Conservation (phyloP, 768 basidiomycete genomes). For the Boletus fagicola region DNA sequence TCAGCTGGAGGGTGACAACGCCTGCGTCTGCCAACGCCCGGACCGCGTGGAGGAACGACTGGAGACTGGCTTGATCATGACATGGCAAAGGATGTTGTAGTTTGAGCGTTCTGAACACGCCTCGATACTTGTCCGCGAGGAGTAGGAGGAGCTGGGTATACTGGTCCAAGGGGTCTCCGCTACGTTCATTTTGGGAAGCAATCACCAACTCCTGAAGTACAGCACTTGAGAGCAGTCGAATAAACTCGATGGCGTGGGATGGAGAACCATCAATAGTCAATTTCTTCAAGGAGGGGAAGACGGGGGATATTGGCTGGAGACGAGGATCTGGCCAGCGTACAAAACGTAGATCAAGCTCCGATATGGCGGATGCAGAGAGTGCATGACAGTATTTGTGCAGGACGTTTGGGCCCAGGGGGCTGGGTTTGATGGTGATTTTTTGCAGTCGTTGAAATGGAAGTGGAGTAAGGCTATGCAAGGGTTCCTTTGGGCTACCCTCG, state of each 20-base stretch:
- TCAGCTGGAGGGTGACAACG: constrained; percentile 8
- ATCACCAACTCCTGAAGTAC: constrained; percentile 18
- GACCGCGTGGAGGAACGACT: constrained; percentile 18
- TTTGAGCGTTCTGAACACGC: constrained; percentile 21
- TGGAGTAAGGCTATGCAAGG: constrained; percentile 11
- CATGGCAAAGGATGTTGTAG: constrained; percentile 21
- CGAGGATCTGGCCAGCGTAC: constrained; percentile 23
- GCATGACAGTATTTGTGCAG: constrained; percentile 26
- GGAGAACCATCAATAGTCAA: constrained; percentile 21
- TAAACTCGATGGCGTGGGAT: constrained; percentile 22
- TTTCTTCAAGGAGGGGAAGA: constrained; percentile 24
- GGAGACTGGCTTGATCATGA: constrained; percentile 13
- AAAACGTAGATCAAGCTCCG: constrained; percentile 25
- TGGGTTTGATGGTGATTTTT: constrained; percentile 22
- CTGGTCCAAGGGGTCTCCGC: constrained; percentile 5
- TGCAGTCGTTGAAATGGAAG: constrained; percentile 20
- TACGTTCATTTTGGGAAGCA: constrained; percentile 17
- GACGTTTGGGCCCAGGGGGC: constrained; percentile 23
- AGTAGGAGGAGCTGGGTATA: constrained; percentile 20
- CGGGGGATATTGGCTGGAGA: constrained; percentile 17
- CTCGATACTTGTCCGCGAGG: constrained; percentile 22
- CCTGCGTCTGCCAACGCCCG: constrained; percentile 16
- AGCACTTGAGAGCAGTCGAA: constrained; percentile 21
- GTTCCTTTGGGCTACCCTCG: constrained; percentile 26
- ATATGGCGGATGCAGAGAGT: constrained; percentile 18